A percentile compares a stretch with the other conserved stretches of the same genome.
Evolutionary conservation across 345 rosid genomes (phyloP).

Genomic region (Erodium maritimum): DNA sequence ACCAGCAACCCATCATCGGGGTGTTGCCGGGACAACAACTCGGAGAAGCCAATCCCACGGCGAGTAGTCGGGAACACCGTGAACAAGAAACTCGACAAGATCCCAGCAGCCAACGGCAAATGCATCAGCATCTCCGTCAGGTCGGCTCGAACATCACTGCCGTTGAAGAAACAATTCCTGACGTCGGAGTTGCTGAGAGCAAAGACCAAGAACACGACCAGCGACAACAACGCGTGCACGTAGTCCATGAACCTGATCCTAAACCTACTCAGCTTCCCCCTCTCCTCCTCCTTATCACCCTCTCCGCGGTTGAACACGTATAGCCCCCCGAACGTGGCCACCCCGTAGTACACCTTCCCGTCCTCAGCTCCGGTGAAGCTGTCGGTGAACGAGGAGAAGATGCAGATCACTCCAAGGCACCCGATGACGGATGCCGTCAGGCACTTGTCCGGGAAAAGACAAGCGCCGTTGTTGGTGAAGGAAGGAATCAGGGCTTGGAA

Average conservation of each 20-base stretch:
- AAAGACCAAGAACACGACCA: conserved; percentile 37
- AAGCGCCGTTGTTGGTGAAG: conserved; percentile 36
- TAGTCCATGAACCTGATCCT: conserved; percentile 23
- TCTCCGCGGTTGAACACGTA: conserved; percentile 18
- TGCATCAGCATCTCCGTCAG: conserved; percentile 11
- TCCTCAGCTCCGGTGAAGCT: conserved; percentile 22
- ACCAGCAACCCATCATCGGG: neutral
- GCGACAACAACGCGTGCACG: conserved; percentile 33
- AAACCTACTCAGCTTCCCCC: conserved; percentile 1
- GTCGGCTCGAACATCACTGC: conserved; percentile 8
- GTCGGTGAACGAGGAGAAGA: conserved; percentile 44
- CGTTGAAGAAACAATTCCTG: conserved; percentile 23
- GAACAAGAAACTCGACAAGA: conserved; percentile 30
- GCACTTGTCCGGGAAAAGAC: conserved; percentile 19
- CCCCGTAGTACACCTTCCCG: conserved; percentile 27
- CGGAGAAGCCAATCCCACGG: conserved; percentile 35
- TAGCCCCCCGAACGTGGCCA: conserved; percentile 30
- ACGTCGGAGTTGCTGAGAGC: conserved; percentile 30
- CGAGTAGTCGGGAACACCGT: conserved; percentile 41
- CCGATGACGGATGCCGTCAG: conserved; percentile 22
- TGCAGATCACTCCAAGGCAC: conserved; percentile 19
- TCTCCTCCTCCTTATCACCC: neutral
- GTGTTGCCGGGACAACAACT: neutral
- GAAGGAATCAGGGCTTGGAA: conserved; percentile 33
- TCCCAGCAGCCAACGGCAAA: conserved; percentile 28